phyloP scores from a whole-genome alignment of 2,329 filamentous ascomycete genomes.

The Lecanoromycetidae sp. region DNA sequence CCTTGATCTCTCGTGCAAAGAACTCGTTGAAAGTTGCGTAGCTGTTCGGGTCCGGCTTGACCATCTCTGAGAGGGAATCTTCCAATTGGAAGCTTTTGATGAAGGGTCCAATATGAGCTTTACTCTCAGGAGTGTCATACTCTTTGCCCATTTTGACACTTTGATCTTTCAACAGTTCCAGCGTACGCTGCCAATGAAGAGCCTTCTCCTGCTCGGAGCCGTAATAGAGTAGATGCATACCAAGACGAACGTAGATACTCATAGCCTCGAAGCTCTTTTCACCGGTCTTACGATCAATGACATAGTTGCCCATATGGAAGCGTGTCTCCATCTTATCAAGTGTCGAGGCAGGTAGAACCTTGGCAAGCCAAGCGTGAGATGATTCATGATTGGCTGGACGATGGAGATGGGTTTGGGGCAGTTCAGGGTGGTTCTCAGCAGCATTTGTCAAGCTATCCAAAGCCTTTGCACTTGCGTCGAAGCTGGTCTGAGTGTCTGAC shows the following conservation, averaged over 20 bases:
- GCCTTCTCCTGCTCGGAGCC: slow-evolving; percentile 29
- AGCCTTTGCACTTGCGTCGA: slow-evolving; percentile 12
- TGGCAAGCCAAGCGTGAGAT: slow-evolving; percentile 18
- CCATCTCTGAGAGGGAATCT: slow-evolving; percentile 25
- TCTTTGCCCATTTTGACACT: slow-evolving; percentile 31
- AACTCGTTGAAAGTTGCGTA: slow-evolving; percentile 35
- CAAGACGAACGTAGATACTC: slow-evolving; percentile 26
- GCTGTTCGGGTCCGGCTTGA: slow-evolving; percentile 27
- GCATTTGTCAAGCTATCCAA: slow-evolving; percentile 12
- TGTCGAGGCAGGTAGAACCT: slow-evolving; percentile 16
- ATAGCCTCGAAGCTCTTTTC: slow-evolving; percentile 32
- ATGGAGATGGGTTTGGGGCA: slow-evolving; percentile 15
- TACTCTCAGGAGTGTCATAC: slow-evolving; percentile 29
- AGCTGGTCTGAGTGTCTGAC: slow-evolving; percentile 10
- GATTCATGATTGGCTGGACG: slow-evolving; percentile 10
- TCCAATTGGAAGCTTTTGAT: slow-evolving; percentile 29
- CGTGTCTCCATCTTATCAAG: slow-evolving; percentile 23
- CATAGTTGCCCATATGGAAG: slow-evolving; percentile 34
- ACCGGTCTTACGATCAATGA: slow-evolving; percentile 31
- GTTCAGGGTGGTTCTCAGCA: slow-evolving; percentile 10
- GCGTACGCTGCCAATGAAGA: slow-evolving; percentile 27
- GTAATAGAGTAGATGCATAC: slow-evolving; percentile 28
- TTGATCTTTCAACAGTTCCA: slow-evolving; percentile 27
- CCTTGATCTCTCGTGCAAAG: slow-evolving; percentile 30
- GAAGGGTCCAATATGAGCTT: slow-evolving; percentile 30